Base-by-base conservation (phyloP, 306 rosid species). In the Morella rubra region DNA sequence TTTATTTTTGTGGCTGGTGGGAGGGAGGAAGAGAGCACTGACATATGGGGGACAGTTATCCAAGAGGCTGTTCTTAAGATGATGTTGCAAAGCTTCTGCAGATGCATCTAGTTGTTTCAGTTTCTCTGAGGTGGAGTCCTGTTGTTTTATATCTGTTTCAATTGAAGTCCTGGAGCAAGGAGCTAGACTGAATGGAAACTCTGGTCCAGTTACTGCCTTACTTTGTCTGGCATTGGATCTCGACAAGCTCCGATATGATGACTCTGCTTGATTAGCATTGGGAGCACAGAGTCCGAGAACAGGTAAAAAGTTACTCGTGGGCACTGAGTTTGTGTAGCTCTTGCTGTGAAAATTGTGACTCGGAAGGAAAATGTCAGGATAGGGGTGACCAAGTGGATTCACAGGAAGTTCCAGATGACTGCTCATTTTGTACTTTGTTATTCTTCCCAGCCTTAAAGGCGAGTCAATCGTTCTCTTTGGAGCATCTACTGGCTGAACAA, bases 201-300 rank as follows among this genome's bases (percentile, higher is more conserved):
- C 99, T 65, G 91, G 98, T 61, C 93, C 88, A 87, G 85, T 64
- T 73, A 85, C 97, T 42, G 75, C 73, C 55, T 89, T 81, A 69
- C 76, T 85, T 53, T 86, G 88, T 76, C 91, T 90, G 76, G 92
- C 87, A 76, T 88, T 88, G 62, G 89, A 82, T 80, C 90, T 91
- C 1, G 96, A 86, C 79, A 79, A 65, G 71, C 81, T 92, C 77
- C 84, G 81, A 76, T 87, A 90, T 47, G 90, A 83, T 20, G 96
- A 75, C 67, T 89, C 96, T 15, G 79, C 67, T 77, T 88, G 92
- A 81, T 80, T 88, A 73, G 91, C 90, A 87, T 86, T 89, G 67
- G 98, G 96, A 81, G 98, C 99, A 89, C 96, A 89, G 0, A 96
- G 97, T 79, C 99, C 99, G 45, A 96, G 86, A 81, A 92, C 97